Base-by-base conservation (phyloP, 441 rosid genomes). In the Croton setiger region DNA sequence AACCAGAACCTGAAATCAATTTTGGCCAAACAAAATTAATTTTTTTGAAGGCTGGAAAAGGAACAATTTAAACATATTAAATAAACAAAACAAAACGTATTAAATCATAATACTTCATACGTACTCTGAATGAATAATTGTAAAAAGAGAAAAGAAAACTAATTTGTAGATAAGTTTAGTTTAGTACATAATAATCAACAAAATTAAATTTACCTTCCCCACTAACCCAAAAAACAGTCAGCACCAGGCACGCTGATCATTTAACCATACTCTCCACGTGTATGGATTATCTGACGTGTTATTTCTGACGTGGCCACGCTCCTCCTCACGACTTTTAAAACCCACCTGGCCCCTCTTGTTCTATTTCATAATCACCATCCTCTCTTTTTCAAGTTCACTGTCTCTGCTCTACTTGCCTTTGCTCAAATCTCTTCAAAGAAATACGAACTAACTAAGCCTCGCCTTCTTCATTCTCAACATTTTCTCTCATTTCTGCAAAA, bases 301-400 rank as follows among this genome's bases (percentile, higher is more conserved):
- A 13, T 53, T 7, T 5, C 78, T 43, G 71, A 78, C 78, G 73
- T 76, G 78, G 66, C 75, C 70, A 66, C 82, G 77, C 86, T 78
- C 82, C 82, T 20, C 57, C 57, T 13, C 65, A 5, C 8, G 12
- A 35, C 65, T 52, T 69, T 72, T 77, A 70, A 64, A 70, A 47
- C 70, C 60, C 68, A 15, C 4, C 64, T 13, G 43, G n/a, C 44
- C 64, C 49, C 47, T 23, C 21, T 39, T 65, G 5, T 57, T 61
- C 64, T 63, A 18, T 37, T 49, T 63, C 56, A 36, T 21, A 6
- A 55, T n/a, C 14, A 0, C 9, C 41, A 11, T 4, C 60, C 18
- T 36, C 39, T 18, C 41, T 54, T 2, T 18, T 47, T 61, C 48
- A 35, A 39, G 49, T 5, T 35, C 27, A 0, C 63, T 52, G 47